Conservation (phyloP, 768 basidiomycete genomes). For the Lyophyllum semitale region DNA sequence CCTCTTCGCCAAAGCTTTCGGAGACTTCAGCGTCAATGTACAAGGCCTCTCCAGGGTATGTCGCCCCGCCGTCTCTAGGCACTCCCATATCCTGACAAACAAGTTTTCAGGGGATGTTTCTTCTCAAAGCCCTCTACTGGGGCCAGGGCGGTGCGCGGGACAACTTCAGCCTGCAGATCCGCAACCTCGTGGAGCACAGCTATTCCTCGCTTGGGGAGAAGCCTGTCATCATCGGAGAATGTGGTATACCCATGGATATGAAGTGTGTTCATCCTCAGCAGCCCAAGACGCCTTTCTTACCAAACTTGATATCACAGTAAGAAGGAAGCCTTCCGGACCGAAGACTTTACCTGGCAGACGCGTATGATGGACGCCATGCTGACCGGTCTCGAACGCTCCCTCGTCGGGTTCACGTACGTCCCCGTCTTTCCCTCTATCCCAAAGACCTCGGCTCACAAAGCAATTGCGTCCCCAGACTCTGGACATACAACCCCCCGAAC, state of each 20-base stretch:
- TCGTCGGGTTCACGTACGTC: slow-evolving; percentile 86
- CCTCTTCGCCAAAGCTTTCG: slow-evolving; percentile 82
- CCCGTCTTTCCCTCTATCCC: neutral
- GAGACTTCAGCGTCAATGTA: slow-evolving; percentile 88
- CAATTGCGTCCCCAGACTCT: slow-evolving; percentile 54
- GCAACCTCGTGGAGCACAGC: slow-evolving; percentile 71
- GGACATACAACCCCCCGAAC: slow-evolving; percentile 95
- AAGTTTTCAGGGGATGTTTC: slow-evolving; percentile 76
- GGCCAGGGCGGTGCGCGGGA: slow-evolving; percentile 79
- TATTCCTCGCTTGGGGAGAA: slow-evolving; percentile 74
- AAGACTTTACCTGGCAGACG: slow-evolving; percentile 80
- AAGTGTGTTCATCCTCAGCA: slow-evolving; percentile 63
- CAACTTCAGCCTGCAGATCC: slow-evolving; percentile 83
- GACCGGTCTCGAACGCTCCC: slow-evolving; percentile 72
- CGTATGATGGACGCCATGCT: slow-evolving; percentile 96
- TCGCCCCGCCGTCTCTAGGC: neutral
- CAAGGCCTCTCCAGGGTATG: slow-evolving; percentile 86
- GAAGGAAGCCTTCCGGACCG: slow-evolving; percentile 68
- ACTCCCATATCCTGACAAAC: neutral
- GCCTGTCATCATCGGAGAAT: slow-evolving; percentile 90
- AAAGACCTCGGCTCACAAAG: neutral
- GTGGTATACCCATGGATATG: slow-evolving; percentile 96
- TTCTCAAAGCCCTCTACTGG: slow-evolving; percentile 81
- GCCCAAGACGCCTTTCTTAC: neutral
- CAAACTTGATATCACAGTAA: slow-evolving; percentile 42